Conservation (phyloP, 2,329 filamentous ascomycete species). For the Colletotrichum sp. region DNA sequence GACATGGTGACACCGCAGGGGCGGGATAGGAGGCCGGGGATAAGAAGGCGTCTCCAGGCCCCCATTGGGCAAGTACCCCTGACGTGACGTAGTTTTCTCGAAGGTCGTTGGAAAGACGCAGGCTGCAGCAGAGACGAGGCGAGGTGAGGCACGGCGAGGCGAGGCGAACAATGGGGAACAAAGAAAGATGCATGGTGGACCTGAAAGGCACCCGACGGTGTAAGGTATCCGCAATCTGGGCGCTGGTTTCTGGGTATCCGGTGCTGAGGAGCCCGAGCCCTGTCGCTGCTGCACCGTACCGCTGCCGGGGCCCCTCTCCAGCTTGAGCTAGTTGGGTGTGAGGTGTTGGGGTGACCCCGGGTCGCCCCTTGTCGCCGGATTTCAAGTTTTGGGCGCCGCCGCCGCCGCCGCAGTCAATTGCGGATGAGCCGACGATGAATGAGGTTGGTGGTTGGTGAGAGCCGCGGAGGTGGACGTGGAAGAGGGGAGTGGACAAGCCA, state of each 20-base stretch:
- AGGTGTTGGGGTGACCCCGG: background rate
- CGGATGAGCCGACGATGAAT: background rate
- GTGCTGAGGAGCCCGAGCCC: constrained; percentile 1
- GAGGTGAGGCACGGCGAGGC: background rate
- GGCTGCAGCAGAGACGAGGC: background rate
- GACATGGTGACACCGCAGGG: background rate
- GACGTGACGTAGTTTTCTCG: constrained; percentile 16
- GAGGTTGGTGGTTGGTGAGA: background rate
- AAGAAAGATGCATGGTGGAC: background rate
- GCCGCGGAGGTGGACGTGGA: background rate
- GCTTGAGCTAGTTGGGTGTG: background rate
- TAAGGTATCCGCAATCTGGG: constrained; percentile 4
- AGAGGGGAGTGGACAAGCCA: background rate
- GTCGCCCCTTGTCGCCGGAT: background rate
- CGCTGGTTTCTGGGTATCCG: constrained; percentile 17
- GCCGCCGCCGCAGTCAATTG: background rate
- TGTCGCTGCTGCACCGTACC: constrained; percentile 9
- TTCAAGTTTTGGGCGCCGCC: background rate
- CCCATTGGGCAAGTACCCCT: background rate
- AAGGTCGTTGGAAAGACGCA: constrained; percentile 10
- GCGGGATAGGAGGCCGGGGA: background rate
- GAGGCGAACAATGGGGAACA: background rate
- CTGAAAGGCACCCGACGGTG: background rate
- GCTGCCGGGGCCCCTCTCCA: constrained; percentile 4
- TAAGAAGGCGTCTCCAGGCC: background rate